Base-by-base conservation (phyloP, 2,329 filamentous ascomycete genomes). In the Aspergillus transmontanensis region DNA sequence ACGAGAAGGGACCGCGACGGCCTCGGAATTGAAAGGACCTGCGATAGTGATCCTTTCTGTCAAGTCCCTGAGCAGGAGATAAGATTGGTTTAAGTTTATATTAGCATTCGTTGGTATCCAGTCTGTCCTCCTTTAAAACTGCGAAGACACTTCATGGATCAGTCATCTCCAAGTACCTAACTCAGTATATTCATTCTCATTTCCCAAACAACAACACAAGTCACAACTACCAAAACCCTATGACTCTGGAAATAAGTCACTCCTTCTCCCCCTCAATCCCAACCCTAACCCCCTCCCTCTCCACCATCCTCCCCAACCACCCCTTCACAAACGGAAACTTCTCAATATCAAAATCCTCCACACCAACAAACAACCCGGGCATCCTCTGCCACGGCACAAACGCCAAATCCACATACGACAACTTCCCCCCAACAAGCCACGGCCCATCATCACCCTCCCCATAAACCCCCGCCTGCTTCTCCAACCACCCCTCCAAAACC, bases 381-480 rank as follows among this genome's bases (percentile, higher is more conserved):
- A 36, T n/a, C 28, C 32, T 54, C 51, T 65, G 64, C 59, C 59
- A 67, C 6, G 62, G 63, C 2, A 80, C 60, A 60, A 78, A 82
- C 0, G 73, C 65, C 45, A 81, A 57, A 64, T 82, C 80, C 1
- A 76, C 79, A 65, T 78, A 81, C 4, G 75, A 79, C 64, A 66
- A 71, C 64, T 80, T 82, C 64, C 80, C 73, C 6, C 77, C 79
- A 3, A 83, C 80, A 5, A 84, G 73, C 61, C 73, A 83, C 19
- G 57, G 43, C 6, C 55, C 55, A 21, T 76, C 63, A 14, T 76
- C 63, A 14, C 69, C 70, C 7, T 67, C 67, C 3, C 85, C 71
- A 57, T 10, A n/a, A 50, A 16, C 2, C 5, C 14, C 36, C 1
- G 48, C 23, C 51, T 54, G 51, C 32, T 36, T 23, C 30, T 36